Conservation (phyloP, 2,329 filamentous ascomycete genomes). For the Aspergillus versicolor region DNA sequence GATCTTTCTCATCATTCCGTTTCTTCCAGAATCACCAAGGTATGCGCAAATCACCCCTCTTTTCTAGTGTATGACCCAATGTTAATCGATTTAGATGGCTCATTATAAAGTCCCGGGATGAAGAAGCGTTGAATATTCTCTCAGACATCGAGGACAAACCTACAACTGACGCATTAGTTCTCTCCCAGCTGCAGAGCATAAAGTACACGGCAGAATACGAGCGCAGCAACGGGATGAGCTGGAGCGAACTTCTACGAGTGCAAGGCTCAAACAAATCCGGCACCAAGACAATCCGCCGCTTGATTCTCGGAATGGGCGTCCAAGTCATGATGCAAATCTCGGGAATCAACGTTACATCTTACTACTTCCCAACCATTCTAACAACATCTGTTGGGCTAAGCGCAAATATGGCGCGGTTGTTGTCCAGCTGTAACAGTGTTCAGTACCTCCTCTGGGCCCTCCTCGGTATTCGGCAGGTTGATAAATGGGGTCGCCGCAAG, state of each 20-base stretch:
- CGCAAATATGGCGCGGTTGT: constrained; percentile 41
- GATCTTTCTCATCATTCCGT: constrained; percentile 1
- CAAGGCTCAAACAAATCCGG: constrained; percentile 17
- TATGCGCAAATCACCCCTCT: background rate
- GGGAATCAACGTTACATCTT: constrained; percentile 40
- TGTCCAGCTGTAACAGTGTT: constrained; percentile 48
- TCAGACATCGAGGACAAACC: constrained; percentile 29
- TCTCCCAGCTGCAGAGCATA: constrained; percentile 46
- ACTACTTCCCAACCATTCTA: constrained; percentile 44
- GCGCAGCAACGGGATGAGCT: constrained; percentile 49
- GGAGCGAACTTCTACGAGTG: constrained; percentile 51
- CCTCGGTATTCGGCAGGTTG: constrained; percentile 47
- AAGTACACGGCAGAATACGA: constrained; percentile 51
- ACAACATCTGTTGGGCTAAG: constrained; percentile 42
- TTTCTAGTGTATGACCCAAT: background rate
- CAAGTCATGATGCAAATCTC: constrained; percentile 28
- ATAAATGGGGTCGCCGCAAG: constrained; percentile 49
- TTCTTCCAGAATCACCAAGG: constrained; percentile 14
- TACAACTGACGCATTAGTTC: constrained; percentile 42
- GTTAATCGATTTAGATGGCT: constrained; percentile 16
- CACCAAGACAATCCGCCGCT: constrained; percentile 35
- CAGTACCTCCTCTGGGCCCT: constrained; percentile 48
- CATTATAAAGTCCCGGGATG: constrained; percentile 14
- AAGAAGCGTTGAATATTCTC: constrained; percentile 47
- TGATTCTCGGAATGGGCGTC: constrained; percentile 47